Percentiles rank a stretch among this genome's conserved stretches.
Conservation (phyloP, 1,284 basidiomycete genomes). For the Fomitiporia mediterranea region DNA sequence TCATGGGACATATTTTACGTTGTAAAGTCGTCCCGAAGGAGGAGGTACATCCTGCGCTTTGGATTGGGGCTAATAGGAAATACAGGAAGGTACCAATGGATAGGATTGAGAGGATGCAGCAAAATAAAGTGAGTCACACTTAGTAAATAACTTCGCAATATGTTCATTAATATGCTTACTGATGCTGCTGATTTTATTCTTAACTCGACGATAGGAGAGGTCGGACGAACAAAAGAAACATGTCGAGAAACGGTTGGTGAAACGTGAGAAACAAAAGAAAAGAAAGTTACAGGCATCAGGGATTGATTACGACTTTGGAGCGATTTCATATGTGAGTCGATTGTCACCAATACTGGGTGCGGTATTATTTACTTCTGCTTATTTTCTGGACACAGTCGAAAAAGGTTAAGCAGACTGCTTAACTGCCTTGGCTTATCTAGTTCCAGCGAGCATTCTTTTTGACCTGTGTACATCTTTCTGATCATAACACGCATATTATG, state of each 20-base stretch:
- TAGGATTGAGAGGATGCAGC: conserved; percentile 66
- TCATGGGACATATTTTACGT: conserved; percentile 89
- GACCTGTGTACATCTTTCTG: no score
- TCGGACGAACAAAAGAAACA: conserved; percentile 68
- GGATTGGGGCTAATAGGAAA: conserved; percentile 95
- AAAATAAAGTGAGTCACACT: conserved; percentile 72
- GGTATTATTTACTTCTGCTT: not conserved
- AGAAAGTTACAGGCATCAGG: conserved; percentile 77
- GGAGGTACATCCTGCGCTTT: conserved; percentile 87
- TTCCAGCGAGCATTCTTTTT: no score
- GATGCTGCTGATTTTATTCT: conserved; percentile 9
- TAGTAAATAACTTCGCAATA: no score
- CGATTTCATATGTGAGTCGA: conserved; percentile 35
- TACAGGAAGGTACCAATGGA: conserved; percentile 77
- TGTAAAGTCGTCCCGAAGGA: conserved; percentile 87
- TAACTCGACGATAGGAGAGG: conserved; percentile 50
- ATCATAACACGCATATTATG: no score
- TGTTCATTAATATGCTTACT: not conserved
- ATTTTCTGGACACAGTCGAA: not conserved
- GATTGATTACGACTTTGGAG: conserved; percentile 87
- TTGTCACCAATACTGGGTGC: not conserved
- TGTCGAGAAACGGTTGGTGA: conserved; percentile 68
- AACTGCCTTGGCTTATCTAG: no score
- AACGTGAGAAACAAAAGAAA: conserved; percentile 75
- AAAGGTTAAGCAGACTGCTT: conserved; percentile 5